phyloP scores from a whole-genome alignment of 2,329 filamentous ascomycete genomes.

The Neophaeococcomyces mojaviensis region DNA sequence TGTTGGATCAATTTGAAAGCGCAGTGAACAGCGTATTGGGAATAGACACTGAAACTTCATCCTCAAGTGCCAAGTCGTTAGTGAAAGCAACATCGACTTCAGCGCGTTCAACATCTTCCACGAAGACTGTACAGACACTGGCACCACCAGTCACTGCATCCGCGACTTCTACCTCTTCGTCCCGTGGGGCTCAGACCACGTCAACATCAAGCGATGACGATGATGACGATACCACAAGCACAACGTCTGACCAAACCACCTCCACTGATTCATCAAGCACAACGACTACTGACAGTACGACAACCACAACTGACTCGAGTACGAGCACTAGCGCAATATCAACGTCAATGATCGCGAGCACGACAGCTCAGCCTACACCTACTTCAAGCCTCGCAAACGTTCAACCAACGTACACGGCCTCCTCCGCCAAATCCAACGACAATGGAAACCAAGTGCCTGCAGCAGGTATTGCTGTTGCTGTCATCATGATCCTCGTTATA shows the following conservation, averaged over 20 bases:
- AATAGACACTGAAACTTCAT: too few relatives aligned
- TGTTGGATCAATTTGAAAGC: background rate
- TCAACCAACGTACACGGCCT: background rate
- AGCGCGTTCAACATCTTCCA: too few relatives aligned
- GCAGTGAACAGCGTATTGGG: background rate
- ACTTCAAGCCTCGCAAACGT: background rate
- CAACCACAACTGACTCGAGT: background rate
- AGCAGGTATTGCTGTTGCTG: constrained; percentile 6
- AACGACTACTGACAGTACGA: background rate
- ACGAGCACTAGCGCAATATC: background rate
- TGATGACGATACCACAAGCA: background rate
- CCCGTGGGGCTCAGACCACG: background rate
- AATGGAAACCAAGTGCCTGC: constrained; percentile 1
- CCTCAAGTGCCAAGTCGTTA: too few relatives aligned
- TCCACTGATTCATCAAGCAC: background rate
- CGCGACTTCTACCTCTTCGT: background rate
- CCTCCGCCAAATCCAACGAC: background rate
- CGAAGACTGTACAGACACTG: constrained; percentile 55
- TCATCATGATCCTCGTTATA: constrained; percentile 1
- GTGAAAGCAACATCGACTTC: constrained; percentile 3
- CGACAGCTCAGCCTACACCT: background rate
- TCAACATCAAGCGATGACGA: constrained; percentile 2
- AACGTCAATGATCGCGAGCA: background rate
- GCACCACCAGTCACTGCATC: background rate
- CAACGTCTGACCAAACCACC: background rate